These are phyloP conservation scores for Fonsecaea nubica DNA, from an alignment of 2,329 filamentous ascomycete genomes.

Conservation along the genomic window DNA sequence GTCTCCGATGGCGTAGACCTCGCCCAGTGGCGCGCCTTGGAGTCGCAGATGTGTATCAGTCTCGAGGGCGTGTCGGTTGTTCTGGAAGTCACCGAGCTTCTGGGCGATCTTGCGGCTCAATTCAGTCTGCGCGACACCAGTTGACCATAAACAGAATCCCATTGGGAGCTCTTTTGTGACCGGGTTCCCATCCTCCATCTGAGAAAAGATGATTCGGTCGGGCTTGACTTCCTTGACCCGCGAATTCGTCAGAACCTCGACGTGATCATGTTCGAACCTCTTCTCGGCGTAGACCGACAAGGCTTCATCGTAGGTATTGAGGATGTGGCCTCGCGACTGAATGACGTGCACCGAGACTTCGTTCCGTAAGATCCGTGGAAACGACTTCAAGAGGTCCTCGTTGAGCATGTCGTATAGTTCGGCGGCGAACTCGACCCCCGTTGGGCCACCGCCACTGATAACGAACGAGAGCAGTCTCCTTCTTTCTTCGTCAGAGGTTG, in stretches of 20 bases:
- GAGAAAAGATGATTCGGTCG: slow-evolving; percentile 87
- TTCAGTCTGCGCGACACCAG: slow-evolving; percentile 84
- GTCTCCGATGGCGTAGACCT: slow-evolving; percentile 96
- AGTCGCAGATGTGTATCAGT: slow-evolving; percentile 92
- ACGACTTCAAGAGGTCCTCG: slow-evolving; percentile 83
- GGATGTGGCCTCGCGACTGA: slow-evolving; percentile 89
- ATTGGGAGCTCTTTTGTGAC: slow-evolving; percentile 93
- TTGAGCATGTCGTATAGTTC: slow-evolving; percentile 96
- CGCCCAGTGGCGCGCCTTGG: slow-evolving; percentile 84
- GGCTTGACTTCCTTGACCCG: slow-evolving; percentile 85
- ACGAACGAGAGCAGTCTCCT: slow-evolving; percentile 90
- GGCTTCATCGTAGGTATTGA: slow-evolving; percentile 97
- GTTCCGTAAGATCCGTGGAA: slow-evolving; percentile 89
- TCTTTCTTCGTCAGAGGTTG: slow-evolving; percentile 85
- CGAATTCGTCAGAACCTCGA: slow-evolving; percentile 90
- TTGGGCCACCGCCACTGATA: slow-evolving; percentile 92
- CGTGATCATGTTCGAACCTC: slow-evolving; percentile 86
- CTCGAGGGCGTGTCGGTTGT: slow-evolving; percentile 88
- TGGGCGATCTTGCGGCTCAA: slow-evolving; percentile 77
- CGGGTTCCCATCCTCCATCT: slow-evolving; percentile 75
- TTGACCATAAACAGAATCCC: slow-evolving; percentile 98
- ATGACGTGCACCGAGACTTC: slow-evolving; percentile 98
- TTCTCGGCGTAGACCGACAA: slow-evolving; percentile 91
- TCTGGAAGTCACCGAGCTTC: slow-evolving; percentile 78
- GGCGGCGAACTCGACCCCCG: slow-evolving; percentile 95